Base-by-base conservation (phyloP, 306 rosid genomes). In the Cicer chorassanicum region DNA sequence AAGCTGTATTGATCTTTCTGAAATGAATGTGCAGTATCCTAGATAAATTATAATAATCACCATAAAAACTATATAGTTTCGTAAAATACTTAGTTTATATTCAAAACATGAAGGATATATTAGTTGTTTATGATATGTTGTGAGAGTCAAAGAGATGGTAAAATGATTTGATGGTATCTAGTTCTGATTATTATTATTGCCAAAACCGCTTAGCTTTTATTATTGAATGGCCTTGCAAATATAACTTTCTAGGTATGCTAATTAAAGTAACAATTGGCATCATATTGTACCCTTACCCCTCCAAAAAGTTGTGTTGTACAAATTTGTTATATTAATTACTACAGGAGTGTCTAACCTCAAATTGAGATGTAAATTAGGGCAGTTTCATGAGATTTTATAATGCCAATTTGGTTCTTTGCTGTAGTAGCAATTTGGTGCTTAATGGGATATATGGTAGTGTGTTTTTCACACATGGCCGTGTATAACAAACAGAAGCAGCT, bases 171-270 rank as follows among this genome's bases (percentile, higher is more conserved):
- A 60, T 6, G 18, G 48, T 48, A 39, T 39, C 19, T 60, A 68
- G 57, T 56, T 66, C 11, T 54, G n/a, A 65, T 66, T 14, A 13
- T 67, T 49, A 54, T 65, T 21, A 36, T 49, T 50, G 65, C 75
- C 48, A 65, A 63, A 24, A 5, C 43, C 2, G 38, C 12, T 24
- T 68, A 21, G 74, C 66, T 38, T 15, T 50, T 62, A 12, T 49
- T 19, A 6, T 61, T 77, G 50, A 63, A 29, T 43, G 18, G 9
- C 9, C 54, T 61, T 49, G 57, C 68, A 44, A 65, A 44, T 72
- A 21, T 48, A 45, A 14, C 68, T 73, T 13, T 38, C 19, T 8
- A 53, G 57, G 16, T 51, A 51, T 51, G 57, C 21, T 51, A 51
- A 14, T 15, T 51, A 51, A 50, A 15, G 7, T 51, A 51, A 14